Percentiles rank a stretch among this genome's conserved stretches.
phyloP scores from a whole-genome alignment of 768 basidiomycete genomes.

The Boletus fagicola region DNA sequence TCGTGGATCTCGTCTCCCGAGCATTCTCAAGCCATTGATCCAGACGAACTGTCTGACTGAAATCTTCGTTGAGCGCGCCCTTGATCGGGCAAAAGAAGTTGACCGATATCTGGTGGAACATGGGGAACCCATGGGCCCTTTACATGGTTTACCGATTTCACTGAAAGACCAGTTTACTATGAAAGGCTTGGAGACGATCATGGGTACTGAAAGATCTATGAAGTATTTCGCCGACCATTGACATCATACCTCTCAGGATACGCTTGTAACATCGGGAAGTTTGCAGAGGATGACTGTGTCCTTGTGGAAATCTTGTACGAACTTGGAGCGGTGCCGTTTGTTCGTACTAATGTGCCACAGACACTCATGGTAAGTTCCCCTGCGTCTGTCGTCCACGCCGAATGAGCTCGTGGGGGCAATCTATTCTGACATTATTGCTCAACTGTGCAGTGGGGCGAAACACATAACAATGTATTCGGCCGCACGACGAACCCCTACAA shows the following conservation, averaged over 20 bases:
- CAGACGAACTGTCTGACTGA: constrained; percentile 33
- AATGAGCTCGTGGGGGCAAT: not conserved
- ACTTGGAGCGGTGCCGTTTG: constrained; percentile 69
- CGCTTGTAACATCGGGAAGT: constrained; percentile 54
- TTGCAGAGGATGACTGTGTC: constrained; percentile 57
- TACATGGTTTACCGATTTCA: constrained; percentile 47
- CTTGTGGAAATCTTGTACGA: constrained; percentile 64
- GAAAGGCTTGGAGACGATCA: constrained; percentile 59
- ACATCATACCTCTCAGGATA: constrained; percentile 39
- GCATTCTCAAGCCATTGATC: not conserved
- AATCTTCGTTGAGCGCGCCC: constrained; percentile 26
- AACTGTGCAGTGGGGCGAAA: constrained; percentile 64
- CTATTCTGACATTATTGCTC: not conserved
- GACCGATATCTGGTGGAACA: constrained; percentile 22
- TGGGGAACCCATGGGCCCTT: constrained; percentile 36
- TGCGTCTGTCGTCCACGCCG: not conserved
- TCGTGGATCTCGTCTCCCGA: not conserved
- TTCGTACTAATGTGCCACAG: constrained; percentile 76
- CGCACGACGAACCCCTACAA: constrained; percentile 78
- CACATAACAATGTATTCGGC: constrained; percentile 78
- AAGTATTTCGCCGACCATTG: not conserved
- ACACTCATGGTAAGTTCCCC: constrained; percentile 58
- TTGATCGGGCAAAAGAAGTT: constrained; percentile 28
- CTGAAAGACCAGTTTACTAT: constrained; percentile 55
- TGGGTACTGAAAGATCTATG: constrained; percentile 36